These are phyloP conservation scores for Spiraea crenata DNA, from an alignment of 331 rosid genomes.

Conservation along the genomic window DNA sequence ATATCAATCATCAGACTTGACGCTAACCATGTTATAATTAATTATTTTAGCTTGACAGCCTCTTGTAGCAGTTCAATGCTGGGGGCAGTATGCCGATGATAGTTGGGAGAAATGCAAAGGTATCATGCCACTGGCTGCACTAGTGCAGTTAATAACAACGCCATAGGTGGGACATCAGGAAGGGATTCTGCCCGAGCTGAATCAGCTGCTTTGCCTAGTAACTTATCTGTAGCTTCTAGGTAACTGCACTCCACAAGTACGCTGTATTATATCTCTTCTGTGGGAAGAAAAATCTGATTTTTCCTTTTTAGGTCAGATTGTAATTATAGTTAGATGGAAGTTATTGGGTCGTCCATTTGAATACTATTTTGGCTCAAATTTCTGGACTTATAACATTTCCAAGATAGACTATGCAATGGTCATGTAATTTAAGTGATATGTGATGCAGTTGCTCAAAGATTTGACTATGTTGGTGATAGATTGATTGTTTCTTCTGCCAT, in stretches of 20 bases:
- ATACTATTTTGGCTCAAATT: background rate
- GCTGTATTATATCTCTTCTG: background rate
- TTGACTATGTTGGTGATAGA: background rate
- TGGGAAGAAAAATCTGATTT: background rate
- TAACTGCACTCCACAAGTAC: slow-evolving; percentile 25
- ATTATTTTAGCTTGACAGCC: slow-evolving; percentile 44
- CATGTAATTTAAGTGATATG: background rate
- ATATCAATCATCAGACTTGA: slow-evolving; percentile 30
- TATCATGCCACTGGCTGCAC: slow-evolving; percentile 85
- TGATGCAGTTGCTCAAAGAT: background rate
- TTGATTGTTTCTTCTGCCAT: slow-evolving; percentile 1
- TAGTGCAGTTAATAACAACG: slow-evolving; percentile 92
- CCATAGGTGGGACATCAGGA: slow-evolving; percentile 73
- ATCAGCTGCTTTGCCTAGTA: slow-evolving; percentile 69
- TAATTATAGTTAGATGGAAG: background rate
- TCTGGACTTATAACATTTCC: background rate
- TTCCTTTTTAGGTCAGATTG: background rate
- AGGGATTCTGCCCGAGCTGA: slow-evolving; percentile 85
- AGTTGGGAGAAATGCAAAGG: slow-evolving; percentile 94
- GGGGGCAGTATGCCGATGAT: slow-evolving; percentile 90
- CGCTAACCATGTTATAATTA: slow-evolving; percentile 23
- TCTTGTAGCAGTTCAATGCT: slow-evolving; percentile 59
- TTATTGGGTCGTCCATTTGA: background rate
- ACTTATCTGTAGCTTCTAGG: slow-evolving; percentile 72
- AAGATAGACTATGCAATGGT: background rate